Evolutionary conservation across 1,284 basidiomycete species (phyloP), one percentile per base, ranked within the genome.

Genomic region (Stereum hirsutum): DNA sequence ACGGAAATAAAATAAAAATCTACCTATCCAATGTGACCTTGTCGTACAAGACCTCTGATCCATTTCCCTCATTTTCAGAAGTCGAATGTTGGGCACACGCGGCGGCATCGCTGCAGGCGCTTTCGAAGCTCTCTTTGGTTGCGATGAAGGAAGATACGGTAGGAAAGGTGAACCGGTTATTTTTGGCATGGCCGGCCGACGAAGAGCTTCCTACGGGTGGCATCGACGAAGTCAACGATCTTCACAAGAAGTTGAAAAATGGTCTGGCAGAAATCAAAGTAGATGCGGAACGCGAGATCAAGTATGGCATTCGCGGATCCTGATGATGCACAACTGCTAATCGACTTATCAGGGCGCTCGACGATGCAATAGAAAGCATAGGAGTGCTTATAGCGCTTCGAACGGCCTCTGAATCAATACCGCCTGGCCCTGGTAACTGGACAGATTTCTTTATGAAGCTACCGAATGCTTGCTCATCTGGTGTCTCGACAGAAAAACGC

Each of bases 41-140:
- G 7, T 23, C 7, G 21, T 21, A 19, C 19, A 17, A 36, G 33
- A 32, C 32, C 31, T 25, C 2, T 5, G 20, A 7, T 15, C 32
- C 40, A 17, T 19, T 19, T 34, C 36, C 11, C 17, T 34, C 28
- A 21, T 10, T 15, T 45, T 31, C 59, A 85, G 82, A 86, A 65
- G 63, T 80, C 51, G 73, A 81, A 48, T 81, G 69, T 55, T 86
- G 84, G 85, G 68, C 75, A 44, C 79, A 76, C 57, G 77, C 80
- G 28, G 67, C 73, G 31, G 61, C 67, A 43, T 75, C 78, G 30
- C 57, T 87, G 45, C 69, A 64, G 47, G 60, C 63, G 15, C 64
- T 87, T 30, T 72, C 77, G 8, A 63, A 62, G 44, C 65, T 75
- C 48, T 79, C 75, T 55, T 60, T 70, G 12, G 74, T 66, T 52